phyloP scores from a whole-genome alignment of 768 basidiomycete species.

The Tulasnella sp. region DNA sequence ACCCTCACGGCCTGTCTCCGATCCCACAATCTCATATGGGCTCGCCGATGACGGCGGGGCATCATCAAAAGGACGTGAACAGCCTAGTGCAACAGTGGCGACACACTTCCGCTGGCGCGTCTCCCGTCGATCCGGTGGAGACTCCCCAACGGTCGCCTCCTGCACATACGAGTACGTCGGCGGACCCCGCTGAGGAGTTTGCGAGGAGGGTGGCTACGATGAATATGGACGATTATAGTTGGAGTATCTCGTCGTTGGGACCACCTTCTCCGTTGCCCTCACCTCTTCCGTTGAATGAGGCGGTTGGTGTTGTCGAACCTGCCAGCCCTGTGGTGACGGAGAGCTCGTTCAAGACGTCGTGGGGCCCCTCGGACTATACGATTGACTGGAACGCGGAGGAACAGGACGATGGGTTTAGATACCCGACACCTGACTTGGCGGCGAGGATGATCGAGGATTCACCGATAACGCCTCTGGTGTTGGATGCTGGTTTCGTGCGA shows the following conservation, averaged over 20 bases:
- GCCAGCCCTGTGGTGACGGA: constrained; percentile 31
- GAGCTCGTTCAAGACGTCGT: constrained; percentile 19
- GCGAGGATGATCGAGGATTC: constrained; percentile 46
- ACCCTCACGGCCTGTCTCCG: constrained; percentile 40
- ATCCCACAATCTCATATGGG: constrained; percentile 49
- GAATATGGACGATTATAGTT: constrained; percentile 54
- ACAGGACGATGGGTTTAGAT: constrained; percentile 21
- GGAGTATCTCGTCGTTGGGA: constrained; percentile 62
- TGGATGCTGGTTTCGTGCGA: too few species aligned
- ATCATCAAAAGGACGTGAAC: constrained; percentile 44
- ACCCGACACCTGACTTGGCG: constrained; percentile 48
- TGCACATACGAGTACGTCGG: neutral
- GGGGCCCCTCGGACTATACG: constrained; percentile 14
- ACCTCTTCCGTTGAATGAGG: neutral
- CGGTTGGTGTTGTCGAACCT: constrained; percentile 28
- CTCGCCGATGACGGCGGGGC: constrained; percentile 30
- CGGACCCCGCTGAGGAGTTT: neutral
- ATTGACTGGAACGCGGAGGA: neutral
- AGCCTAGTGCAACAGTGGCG: constrained; percentile 58
- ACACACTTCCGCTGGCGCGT: constrained; percentile 38
- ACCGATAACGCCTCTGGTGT: constrained; percentile 36
- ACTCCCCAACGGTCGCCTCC: neutral
- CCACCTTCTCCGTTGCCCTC: constrained; percentile 37
- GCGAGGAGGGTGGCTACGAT: constrained; percentile 31
- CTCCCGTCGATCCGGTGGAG: constrained; percentile 8